These are phyloP conservation scores for Apiospora sp. DNA, from an alignment of 2,329 filamentous ascomycete species.

Conservation along the genomic window DNA sequence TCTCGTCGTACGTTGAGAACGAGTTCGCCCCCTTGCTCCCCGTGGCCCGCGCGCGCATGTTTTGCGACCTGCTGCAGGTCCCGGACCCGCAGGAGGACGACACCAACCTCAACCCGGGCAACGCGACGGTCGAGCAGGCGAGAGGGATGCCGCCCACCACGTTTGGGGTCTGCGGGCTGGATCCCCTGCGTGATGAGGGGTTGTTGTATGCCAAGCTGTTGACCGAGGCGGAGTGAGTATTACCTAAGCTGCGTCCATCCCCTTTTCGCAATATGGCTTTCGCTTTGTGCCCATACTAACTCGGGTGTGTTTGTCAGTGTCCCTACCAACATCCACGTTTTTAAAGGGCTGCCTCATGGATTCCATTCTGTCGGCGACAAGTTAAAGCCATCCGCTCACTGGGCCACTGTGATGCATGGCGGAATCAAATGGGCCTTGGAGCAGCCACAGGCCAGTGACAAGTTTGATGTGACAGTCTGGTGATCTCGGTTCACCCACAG, in stretches of 20 bases:
- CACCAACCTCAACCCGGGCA: slow-evolving; percentile 49
- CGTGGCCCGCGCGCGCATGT: slow-evolving; percentile 44
- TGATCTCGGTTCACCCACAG: neutral
- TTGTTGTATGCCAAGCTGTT: slow-evolving; percentile 3
- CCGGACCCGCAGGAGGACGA: slow-evolving; percentile 40
- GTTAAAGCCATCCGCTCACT: slow-evolving; percentile 21
- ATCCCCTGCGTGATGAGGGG: neutral
- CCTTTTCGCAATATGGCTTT: too few species aligned
- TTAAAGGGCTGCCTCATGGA: slow-evolving; percentile 27
- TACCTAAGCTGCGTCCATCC: neutral
- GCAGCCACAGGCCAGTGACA: slow-evolving; percentile 11
- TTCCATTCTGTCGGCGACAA: slow-evolving; percentile 23
- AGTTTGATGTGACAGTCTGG: slow-evolving; percentile 8
- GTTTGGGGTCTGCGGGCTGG: slow-evolving; percentile 23
- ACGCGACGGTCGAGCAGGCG: slow-evolving; percentile 29
- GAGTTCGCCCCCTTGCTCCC: slow-evolving; percentile 59
- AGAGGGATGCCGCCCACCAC: slow-evolving; percentile 26
- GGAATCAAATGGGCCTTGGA: slow-evolving; percentile 24
- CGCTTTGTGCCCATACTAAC: too few species aligned
- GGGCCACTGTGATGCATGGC: slow-evolving; percentile 26
- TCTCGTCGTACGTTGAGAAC: slow-evolving; percentile 55
- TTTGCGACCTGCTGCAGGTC: slow-evolving; percentile 40
- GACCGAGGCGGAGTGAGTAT: slow-evolving; percentile 25
- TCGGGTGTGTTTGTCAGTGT: neutral
- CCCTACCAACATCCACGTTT: slow-evolving; percentile 27